phyloP scores from a whole-genome alignment of 441 rosid genomes.

The Croton setiger region DNA sequence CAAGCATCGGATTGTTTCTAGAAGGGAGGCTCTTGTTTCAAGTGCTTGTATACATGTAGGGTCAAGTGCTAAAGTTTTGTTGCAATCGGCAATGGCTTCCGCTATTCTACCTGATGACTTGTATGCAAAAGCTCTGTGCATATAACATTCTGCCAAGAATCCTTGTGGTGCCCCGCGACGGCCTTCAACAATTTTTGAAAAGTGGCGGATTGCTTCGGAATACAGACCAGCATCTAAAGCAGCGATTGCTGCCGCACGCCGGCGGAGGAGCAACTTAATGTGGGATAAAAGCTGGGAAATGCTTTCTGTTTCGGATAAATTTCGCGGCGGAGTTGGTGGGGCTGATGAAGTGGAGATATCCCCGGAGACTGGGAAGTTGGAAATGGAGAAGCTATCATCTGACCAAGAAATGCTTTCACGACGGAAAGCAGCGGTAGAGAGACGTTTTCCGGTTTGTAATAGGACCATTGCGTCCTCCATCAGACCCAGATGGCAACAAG shows the following conservation, averaged over 20 bases:
- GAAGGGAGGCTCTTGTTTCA: conserved; percentile 75
- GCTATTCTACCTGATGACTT: conserved; percentile 66
- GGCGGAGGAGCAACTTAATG: conserved; percentile 82
- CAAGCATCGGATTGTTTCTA: conserved; percentile 66
- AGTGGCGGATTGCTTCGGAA: conserved; percentile 84
- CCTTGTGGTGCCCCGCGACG: conserved; percentile 83
- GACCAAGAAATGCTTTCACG: conserved; percentile 82
- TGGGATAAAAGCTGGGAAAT: conserved; percentile 63
- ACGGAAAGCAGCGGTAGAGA: conserved; percentile 83
- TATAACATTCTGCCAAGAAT: conserved; percentile 73
- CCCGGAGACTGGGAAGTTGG: conserved; percentile 36
- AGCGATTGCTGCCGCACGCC: conserved; percentile 75
- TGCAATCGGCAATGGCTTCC: conserved; percentile 80
- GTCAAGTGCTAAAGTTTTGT: conserved; percentile 70
- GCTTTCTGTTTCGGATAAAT: conserved; percentile 48
- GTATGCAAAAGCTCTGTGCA: conserved; percentile 76
- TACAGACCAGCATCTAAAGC: conserved; percentile 74
- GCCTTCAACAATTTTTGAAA: conserved; percentile 76
- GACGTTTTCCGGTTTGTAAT: conserved; percentile 92
- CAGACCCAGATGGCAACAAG: conserved; percentile 83
- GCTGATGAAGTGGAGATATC: conserved; percentile 32
- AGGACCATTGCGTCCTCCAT: conserved; percentile 98
- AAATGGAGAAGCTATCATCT: conserved; percentile 78
- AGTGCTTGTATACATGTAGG: conserved; percentile 73
- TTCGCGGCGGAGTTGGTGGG: conserved; percentile 55